Base-by-base conservation (phyloP, 441 rosid species). In the Aquilaria agallochum region DNA sequence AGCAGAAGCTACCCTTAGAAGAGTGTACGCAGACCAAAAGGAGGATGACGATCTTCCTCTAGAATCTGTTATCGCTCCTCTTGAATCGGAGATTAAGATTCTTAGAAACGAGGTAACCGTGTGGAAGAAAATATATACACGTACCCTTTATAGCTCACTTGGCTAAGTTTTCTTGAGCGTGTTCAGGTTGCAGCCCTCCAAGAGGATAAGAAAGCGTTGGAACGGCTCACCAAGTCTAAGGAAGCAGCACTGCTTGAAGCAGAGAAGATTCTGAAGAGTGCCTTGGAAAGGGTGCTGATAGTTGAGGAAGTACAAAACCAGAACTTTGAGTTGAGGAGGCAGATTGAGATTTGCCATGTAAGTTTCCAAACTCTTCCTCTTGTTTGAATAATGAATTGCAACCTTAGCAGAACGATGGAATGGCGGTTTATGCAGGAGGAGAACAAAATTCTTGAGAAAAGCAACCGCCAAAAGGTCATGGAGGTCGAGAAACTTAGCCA, bases 261-360 rank as follows among this genome's bases (percentile, higher is more conserved):
- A 48, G 99, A 91, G 82, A 73, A 74, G 62, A 95, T 91, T 55
- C 64, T 95, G 72, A 66, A 62, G 67, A 87, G 94, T 59, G 96
- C 99, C 14, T 74, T 95, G 12, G 97, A 91, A 65, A 85, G 97
- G 68, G 96, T 88, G 64, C 72, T 91, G 50, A 86, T 91, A 10
- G 99, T 94, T 51, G 97, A 91, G 73, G 96, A 94, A 67, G 92
- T 94, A 56, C 99, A 94, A 52, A 94, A 90, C 76, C 93, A 85
- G 30, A 94, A 90, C 83, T 86, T 78, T 40, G 97, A 89, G 64
- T 77, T 94, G 68, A 83, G 72, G 77, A 53, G 94, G 74, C 89
- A 89, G 86, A 86, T 90, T 67, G 99, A 90, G 80, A 94, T 90
- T 49, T 89, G 84, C 55, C 96, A 78, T 90, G 97, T 75, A 72